Evolutionary conservation across 2,329 filamentous ascomycete genomes (phyloP).

Genomic region (Huntiella decipiens): DNA sequence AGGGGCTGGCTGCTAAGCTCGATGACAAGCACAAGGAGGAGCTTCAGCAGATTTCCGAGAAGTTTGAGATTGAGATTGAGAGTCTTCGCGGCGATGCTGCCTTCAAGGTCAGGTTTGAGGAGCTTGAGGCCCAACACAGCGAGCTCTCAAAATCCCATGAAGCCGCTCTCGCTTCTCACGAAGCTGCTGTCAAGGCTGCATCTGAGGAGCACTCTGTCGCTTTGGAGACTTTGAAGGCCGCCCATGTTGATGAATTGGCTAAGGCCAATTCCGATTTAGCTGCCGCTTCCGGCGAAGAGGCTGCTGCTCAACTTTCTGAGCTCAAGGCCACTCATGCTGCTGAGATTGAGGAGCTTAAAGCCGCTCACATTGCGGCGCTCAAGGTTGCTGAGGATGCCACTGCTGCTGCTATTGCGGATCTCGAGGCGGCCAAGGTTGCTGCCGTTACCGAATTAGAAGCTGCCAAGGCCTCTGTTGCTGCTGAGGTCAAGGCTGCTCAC

Average conservation of each 20-base stretch:
- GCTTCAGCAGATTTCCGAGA: conserved; percentile 37
- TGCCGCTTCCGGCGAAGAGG: conserved; percentile 32
- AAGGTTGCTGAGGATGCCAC: conserved; percentile 20
- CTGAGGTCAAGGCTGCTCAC: conserved; percentile 22
- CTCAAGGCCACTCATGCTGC: conserved; percentile 21
- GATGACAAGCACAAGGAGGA: conserved; percentile 38
- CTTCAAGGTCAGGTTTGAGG: conserved; percentile 44
- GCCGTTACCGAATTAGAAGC: conserved; percentile 28
- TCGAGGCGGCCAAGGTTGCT: conserved; percentile 24
- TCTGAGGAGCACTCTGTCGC: conserved; percentile 27
- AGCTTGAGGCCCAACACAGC: conserved; percentile 37
- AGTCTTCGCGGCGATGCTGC: conserved; percentile 42
- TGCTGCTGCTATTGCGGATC: conserved; percentile 15
- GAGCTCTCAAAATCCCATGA: conserved; percentile 24
- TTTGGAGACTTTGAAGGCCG: conserved; percentile 34
- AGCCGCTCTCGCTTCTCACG: conserved; percentile 22
- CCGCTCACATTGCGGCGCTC: conserved; percentile 25
- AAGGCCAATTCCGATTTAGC: conserved; percentile 5
- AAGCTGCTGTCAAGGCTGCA: conserved; percentile 24
- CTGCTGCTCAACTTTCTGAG: conserved; percentile 23
- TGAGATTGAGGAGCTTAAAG: conserved; percentile 25
- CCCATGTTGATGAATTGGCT: conserved; percentile 37
- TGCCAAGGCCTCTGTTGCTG: conserved; percentile 18
- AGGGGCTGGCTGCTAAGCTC: conserved; percentile 29
- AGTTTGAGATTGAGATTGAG: conserved; percentile 47